These are phyloP conservation scores for Ogataea henricii DNA, from an alignment of 805 yeast genomes.

Conservation along the genomic window DNA sequence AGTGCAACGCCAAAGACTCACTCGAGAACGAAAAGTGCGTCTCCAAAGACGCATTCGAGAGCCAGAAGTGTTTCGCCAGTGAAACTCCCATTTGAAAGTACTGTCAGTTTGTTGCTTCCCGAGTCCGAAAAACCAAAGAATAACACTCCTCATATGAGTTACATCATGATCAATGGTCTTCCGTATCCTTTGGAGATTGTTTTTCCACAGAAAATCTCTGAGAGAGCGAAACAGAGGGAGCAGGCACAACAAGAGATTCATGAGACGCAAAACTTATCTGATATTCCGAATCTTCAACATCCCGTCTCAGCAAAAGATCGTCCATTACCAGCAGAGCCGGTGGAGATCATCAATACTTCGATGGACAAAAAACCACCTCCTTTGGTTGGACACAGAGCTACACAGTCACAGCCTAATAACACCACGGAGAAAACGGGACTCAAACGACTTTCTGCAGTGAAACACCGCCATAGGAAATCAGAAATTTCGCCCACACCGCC, in stretches of 20 bases:
- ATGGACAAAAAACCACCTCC: too few species aligned
- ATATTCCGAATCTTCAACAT: neutral
- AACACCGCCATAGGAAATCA: neutral
- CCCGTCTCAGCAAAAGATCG: neutral
- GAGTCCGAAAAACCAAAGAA: constrained; percentile 8
- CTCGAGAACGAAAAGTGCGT: constrained; percentile 3
- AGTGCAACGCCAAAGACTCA: neutral
- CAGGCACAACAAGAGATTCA: neutral
- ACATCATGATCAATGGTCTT: constrained; percentile 28
- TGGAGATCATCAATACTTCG: too few species aligned
- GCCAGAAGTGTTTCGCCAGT: constrained; percentile 9
- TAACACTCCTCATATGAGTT: constrained; percentile 14
- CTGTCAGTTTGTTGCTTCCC: constrained; percentile 3
- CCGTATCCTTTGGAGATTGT: constrained; percentile 32
- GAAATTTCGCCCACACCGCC: neutral
- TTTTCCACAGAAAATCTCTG: constrained; percentile 33
- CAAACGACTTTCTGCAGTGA: constrained; percentile 1
- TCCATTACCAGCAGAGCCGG: neutral
- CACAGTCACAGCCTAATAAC: neutral
- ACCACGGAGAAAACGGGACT: neutral
- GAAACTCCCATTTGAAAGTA: constrained; percentile 9
- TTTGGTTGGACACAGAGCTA: neutral
- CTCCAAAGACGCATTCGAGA: neutral
- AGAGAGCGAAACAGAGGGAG: constrained; percentile 5
- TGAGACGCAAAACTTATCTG: neutral